Evolutionary conservation across 768 basidiomycete species (phyloP).

Genomic region (Russula sp.): DNA sequence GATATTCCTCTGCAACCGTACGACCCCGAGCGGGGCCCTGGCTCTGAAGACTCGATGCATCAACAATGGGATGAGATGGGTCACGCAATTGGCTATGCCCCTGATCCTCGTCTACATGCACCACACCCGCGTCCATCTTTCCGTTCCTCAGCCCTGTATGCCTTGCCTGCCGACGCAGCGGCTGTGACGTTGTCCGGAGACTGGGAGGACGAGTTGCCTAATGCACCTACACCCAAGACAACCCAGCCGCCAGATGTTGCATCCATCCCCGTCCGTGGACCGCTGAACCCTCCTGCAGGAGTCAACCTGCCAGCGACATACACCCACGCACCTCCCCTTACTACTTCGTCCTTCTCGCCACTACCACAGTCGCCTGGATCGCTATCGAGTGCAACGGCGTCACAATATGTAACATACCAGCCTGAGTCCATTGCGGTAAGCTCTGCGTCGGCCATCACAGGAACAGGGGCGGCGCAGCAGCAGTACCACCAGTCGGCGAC

Average conservation of each 20-base stretch:
- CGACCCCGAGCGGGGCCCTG: conserved; percentile 22
- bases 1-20: conserved; percentile 40
- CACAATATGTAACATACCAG: neutral
- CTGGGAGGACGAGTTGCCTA: conserved; percentile 10
- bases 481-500: neutral
- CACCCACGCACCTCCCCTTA: neutral
- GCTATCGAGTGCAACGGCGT: neutral
- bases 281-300: neutral
- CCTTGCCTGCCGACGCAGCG: neutral
- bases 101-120: conserved; percentile 43
- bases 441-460: neutral
- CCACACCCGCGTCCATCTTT: conserved; percentile 39
- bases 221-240: conserved; percentile 6
- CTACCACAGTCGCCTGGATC: neutral
- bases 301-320: neutral
- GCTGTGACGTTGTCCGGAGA: neutral
- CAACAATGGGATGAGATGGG: conserved; percentile 52
- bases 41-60: conserved; percentile 26
- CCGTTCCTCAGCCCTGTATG: conserved; percentile 8
- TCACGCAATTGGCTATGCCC: conserved; percentile 43
- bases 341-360: neutral
- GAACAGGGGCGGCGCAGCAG: neutral
- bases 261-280: neutral
- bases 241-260: neutral
- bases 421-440: neutral